phyloP scores from a whole-genome alignment of 768 basidiomycete species.

The Russula dissimulans region DNA sequence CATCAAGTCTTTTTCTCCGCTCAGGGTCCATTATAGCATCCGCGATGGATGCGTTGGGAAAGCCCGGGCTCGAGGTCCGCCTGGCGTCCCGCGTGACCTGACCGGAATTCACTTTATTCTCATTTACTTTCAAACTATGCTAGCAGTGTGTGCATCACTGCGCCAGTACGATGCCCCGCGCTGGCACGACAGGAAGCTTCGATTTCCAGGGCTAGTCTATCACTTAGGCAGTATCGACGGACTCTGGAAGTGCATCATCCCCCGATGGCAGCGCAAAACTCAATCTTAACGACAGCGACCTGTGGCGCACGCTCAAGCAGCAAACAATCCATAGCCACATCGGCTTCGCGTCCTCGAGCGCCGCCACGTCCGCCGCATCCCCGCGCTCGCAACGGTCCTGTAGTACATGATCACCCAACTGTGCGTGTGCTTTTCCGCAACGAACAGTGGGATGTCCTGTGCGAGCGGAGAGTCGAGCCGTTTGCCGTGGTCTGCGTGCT shows the following conservation, averaged over 20 bases:
- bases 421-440: constrained; percentile 71
- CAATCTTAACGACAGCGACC: constrained; percentile 59
- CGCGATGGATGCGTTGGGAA: too few species aligned
- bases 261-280: constrained; percentile 78
- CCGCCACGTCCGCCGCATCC: constrained; percentile 34
- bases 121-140: too few species aligned
- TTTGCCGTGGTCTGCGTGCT: constrained; percentile 64
- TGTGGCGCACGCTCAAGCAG: constrained; percentile 47
- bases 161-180: too few species aligned
- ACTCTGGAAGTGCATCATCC: constrained; percentile 59
- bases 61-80: too few species aligned
- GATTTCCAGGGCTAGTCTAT: too few species aligned
- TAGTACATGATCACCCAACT: constrained; percentile 75
- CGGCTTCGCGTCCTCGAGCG: constrained; percentile 66
- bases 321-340: constrained; percentile 85
- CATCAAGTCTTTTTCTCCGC: too few species aligned
- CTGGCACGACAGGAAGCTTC: too few species aligned
- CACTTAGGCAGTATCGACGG: constrained; percentile 33
- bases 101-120: too few species aligned
- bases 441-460: constrained; percentile 52
- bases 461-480: constrained; percentile 58
- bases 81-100: too few species aligned
- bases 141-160: too few species aligned
- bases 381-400: constrained; percentile 52
- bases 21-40: too few species aligned